phyloP scores from a whole-genome alignment of 192 early-diverging fungal genomes.

The Coemansia sp. region DNA sequence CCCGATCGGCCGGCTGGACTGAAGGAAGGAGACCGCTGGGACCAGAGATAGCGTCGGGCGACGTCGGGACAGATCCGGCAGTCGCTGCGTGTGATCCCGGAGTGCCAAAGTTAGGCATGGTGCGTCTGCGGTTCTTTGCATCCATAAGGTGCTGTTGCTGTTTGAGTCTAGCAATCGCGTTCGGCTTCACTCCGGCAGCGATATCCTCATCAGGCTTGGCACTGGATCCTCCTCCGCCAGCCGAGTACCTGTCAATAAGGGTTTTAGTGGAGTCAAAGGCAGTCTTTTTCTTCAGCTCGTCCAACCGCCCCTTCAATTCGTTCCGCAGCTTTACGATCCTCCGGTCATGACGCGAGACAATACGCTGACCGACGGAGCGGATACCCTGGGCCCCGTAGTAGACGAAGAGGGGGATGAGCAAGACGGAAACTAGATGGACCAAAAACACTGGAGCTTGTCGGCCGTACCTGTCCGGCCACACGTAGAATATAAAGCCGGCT shows the following conservation, averaged over 20 bases:
- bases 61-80: slow-evolving; percentile 59
- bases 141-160: slow-evolving; percentile 13
- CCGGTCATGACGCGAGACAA: slow-evolving; percentile 20
- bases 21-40: background rate
- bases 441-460: slow-evolving; percentile 16
- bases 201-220: background rate
- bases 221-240: slow-evolving; percentile 25
- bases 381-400: slow-evolving; percentile 42
- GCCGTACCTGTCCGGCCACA: slow-evolving; percentile 36
- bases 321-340: slow-evolving; percentile 43
- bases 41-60: slow-evolving; percentile 26
- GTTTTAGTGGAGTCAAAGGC: slow-evolving; percentile 86
- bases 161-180: background rate
- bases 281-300: slow-evolving; percentile 94
- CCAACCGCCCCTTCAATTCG: slow-evolving; percentile 71
- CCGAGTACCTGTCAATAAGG: slow-evolving; percentile 85
- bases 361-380: slow-evolving; percentile 19
- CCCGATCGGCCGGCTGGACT: background rate
- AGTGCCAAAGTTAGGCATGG: slow-evolving; percentile 61
- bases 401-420: slow-evolving; percentile 20
- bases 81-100: slow-evolving; percentile 70
- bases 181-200: background rate
- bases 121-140: slow-evolving; percentile 36
- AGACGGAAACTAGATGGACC: slow-evolving; percentile 18
- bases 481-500: slow-evolving; percentile 37